Base-by-base conservation (phyloP, 1,284 basidiomycete species). In the Melampsora americana region DNA sequence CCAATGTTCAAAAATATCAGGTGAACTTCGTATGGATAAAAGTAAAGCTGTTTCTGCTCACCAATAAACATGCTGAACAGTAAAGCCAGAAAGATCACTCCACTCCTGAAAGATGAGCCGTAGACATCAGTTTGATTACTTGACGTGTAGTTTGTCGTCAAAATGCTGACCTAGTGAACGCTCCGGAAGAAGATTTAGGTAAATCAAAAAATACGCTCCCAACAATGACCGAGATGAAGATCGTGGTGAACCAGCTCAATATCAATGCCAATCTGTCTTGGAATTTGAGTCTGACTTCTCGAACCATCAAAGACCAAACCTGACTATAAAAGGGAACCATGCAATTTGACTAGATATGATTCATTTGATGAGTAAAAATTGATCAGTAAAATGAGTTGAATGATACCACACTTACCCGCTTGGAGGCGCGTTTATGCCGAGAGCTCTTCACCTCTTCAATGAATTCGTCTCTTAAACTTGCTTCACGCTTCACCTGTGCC, bases 211-310 rank as follows among this genome's bases (percentile, higher is more conserved):
- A 82, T 71, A 80, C 77, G 60, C 79, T 79, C 28, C 81, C 81
- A 66, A 79, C 75, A 44, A 82, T 62, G 44, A 81, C 70, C 16
- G 81, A 80, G 23, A 81, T 77, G 68, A 73, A 66, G 77, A 80
- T 78, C 26, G 81, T 77, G 48, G 81, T 81, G 6, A 20, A n/a
- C 73, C 73, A 76, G 32, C 66, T 44, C 26, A 69, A 76, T 81
- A 87, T 86, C 66, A 95, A 84, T 81, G 92, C 90, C 83, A 95
- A 92, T 77, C 86, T 86, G 84, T 95, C 91, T 83, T 95, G 92
- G 77, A 92, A 83, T 74, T 88, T 86, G 83, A 90, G 88, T 79
- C 89, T 66, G 5, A 76, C 5, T 26, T 76, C 73, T 39, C 73
- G 73, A 53, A 76, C 64, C 9, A 76, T 59, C 42, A 76, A 35